These are phyloP conservation scores for Inonotus obliquus DNA, from an alignment of 1,284 basidiomycete species.

Conservation along the genomic window DNA sequence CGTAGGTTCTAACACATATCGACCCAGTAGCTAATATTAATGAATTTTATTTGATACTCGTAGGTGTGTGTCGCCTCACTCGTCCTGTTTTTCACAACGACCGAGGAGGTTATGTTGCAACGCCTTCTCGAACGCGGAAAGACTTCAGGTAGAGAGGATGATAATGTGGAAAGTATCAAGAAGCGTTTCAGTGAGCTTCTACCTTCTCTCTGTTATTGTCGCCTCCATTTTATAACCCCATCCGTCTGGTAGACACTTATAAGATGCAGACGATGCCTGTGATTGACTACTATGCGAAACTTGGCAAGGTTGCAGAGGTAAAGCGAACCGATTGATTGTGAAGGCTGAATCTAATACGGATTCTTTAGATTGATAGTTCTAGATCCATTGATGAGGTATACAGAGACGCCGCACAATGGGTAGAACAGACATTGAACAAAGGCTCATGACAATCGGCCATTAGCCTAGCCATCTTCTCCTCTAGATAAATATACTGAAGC, in stretches of 20 bases:
- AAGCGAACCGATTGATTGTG: conserved; percentile 23
- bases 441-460: not conserved
- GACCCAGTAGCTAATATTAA: conserved; percentile 4
- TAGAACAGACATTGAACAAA: conserved; percentile 37
- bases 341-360: not conserved
- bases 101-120: conserved; percentile 83
- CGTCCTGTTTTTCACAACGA: conserved; percentile 88
- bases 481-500: conserved; percentile 9
- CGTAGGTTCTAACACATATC: conserved; percentile 40
- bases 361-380: conserved; percentile 70
- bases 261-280: conserved; percentile 95
- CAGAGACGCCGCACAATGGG: conserved; percentile 49
- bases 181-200: conserved; percentile 84
- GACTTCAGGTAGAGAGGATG: conserved; percentile 94
- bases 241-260: conserved; percentile 66
- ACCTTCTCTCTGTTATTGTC: not conserved
- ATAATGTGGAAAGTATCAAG: conserved; percentile 93
- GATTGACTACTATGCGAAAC: conserved; percentile 76
- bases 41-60: not conserved
- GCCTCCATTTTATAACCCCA: conserved; percentile 1
- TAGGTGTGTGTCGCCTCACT: conserved; percentile 79
- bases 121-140: conserved; percentile 88
- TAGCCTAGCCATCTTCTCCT: not conserved
- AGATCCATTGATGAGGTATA: conserved; percentile 74
- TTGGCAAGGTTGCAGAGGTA: conserved; percentile 79